phyloP scores from a whole-genome alignment of 495 filamentous ascomycete species.

The Penicillium odoratum region DNA sequence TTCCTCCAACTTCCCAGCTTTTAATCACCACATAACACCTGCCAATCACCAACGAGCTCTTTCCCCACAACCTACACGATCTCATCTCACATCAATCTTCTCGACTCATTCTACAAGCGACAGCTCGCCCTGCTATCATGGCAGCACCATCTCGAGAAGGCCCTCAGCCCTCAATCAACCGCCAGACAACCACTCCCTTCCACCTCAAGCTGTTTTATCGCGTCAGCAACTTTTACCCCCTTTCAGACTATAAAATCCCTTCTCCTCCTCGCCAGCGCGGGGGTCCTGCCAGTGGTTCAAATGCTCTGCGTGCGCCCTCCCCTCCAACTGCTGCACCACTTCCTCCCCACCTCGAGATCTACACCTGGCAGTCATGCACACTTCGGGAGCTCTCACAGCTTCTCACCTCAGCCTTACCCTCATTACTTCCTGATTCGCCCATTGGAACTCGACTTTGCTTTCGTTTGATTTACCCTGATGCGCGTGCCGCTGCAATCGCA shows the following conservation, averaged over 20 bases:
- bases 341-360: slow-evolving; percentile 73
- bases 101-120: slow-evolving; percentile 3
- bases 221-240: slow-evolving; percentile 65
- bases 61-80: too few species aligned
- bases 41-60: background rate
- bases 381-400: slow-evolving; percentile 81
- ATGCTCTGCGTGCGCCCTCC: slow-evolving; percentile 37
- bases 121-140: slow-evolving; percentile 23
- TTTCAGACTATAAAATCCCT: slow-evolving; percentile 35
- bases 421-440: slow-evolving; percentile 68
- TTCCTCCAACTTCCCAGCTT: background rate
- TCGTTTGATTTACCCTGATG: slow-evolving; percentile 84
- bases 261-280: slow-evolving; percentile 21
- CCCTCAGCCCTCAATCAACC: slow-evolving; percentile 48
- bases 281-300: slow-evolving; percentile 34
- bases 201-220: slow-evolving; percentile 89
- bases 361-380: slow-evolving; percentile 85
- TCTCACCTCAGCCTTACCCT: slow-evolving; percentile 63
- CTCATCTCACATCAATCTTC: background rate
- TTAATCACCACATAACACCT: background rate
- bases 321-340: slow-evolving; percentile 45
- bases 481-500: slow-evolving; percentile 50
- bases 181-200: slow-evolving; percentile 81
- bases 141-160: slow-evolving; percentile 28
- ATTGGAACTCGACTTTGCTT: slow-evolving; percentile 83